Base-by-base conservation (phyloP, 1,139 yeast genomes). In the Tardiomyces blankii region DNA sequence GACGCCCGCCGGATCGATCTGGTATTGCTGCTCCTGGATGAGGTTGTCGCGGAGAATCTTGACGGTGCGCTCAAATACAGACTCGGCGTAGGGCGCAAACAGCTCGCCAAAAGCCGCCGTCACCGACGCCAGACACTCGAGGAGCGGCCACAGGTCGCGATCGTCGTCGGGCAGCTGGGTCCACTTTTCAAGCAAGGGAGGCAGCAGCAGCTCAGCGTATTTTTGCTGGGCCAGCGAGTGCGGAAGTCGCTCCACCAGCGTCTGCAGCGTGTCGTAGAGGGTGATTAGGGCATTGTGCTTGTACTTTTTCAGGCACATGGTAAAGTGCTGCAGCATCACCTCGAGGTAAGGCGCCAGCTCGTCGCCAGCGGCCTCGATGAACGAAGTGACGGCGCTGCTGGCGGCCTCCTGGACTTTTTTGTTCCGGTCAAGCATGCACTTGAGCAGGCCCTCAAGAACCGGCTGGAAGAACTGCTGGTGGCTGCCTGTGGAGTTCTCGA, bases 351-450 rank as follows among this genome's bases (percentile, higher is more conserved):
- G 78, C 13, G 68, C 67, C 35, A 82, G 67, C 48, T 76, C 59
- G 33, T 72, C 75, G 48, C 86, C 88, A 18, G 93, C 74, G 50
- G 75, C 79, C 60, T 89, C 96, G 43, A 89, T 78, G 51, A 88
- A 82, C 44, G 81, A 80, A 0, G 95, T 82, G 44, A 91, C 74
- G 9, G 96, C 86, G 5, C 89, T 78, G 57, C 95, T 86, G 1
- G 95, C 96, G 44, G 95, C 83, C 59, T 88, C 94, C 66, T 91
- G 98, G 14, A 91, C 98, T 50, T 84, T 86, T 60, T 89, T 89
- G 67, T 87, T 87, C 47, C 71, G 73, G 63, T 91, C 97, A 54
- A 87, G 68, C 32, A 86, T 80, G 63, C 93, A 82, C 44, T 66
- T 68, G 58, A 91, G 73, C 43, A 89, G 74, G 1, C 94, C 78